phyloP scores from a whole-genome alignment of 371 early-diverging fungal species.

The Apophysomyces trapeziformis region DNA sequence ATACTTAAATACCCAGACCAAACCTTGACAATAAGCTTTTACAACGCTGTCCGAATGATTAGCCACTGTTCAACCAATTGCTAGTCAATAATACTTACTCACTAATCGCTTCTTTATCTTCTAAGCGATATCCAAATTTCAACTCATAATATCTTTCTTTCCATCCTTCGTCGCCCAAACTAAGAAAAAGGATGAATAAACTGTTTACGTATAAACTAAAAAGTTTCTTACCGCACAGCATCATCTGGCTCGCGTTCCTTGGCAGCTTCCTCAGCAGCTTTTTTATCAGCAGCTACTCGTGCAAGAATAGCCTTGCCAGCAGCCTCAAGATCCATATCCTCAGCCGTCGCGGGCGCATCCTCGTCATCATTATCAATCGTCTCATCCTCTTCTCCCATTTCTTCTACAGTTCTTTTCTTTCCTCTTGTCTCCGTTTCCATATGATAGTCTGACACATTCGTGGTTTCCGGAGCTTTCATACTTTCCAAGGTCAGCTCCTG shows the following conservation, averaged over 20 bases:
- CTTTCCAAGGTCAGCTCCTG: constrained; percentile 25
- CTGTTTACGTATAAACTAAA: neutral
- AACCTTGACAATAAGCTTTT: constrained; percentile 93
- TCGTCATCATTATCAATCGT: constrained; percentile 33
- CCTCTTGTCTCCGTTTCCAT: constrained; percentile 34
- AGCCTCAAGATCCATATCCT: constrained; percentile 40
- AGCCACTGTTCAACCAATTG: neutral
- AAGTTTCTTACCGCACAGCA: constrained; percentile 53
- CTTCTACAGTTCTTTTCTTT: constrained; percentile 42
- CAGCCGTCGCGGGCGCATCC: constrained; percentile 34
- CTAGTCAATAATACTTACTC: constrained; percentile 43
- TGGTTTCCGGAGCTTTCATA: constrained; percentile 12
- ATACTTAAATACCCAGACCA: constrained; percentile 98
- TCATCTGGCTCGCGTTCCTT: constrained; percentile 78
- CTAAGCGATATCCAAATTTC: constrained; percentile 79
- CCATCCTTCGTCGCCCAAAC: constrained; percentile 72
- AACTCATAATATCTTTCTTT: constrained; percentile 87
- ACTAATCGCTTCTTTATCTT: constrained; percentile 63
- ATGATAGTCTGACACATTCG: neutral
- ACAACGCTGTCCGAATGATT: constrained; percentile 62
- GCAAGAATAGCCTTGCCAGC: constrained; percentile 58
- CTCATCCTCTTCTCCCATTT: constrained; percentile 42
- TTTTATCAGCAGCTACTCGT: constrained; percentile 52
- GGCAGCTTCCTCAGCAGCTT: constrained; percentile 54
- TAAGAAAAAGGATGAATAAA: constrained; percentile 3